These are phyloP conservation scores for Daldinia bambusicola DNA, from an alignment of 495 filamentous ascomycete species.

Conservation along the genomic window DNA sequence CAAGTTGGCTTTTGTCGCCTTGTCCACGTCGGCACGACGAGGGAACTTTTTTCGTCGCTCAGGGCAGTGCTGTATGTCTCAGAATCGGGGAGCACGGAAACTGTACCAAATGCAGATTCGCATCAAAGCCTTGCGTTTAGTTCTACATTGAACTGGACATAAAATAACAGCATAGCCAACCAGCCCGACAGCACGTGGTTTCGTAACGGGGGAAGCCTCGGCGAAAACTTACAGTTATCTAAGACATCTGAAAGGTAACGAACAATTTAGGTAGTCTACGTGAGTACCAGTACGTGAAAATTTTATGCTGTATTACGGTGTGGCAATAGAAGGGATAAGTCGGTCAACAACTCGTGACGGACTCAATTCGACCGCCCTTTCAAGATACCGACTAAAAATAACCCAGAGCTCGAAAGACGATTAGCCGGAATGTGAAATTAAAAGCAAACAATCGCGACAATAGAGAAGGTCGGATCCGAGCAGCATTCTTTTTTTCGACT, in stretches of 20 bases:
- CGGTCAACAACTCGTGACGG: neutral
- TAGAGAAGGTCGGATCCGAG: slow-evolving; percentile 1
- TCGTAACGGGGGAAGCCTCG: slow-evolving; percentile 13
- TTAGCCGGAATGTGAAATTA: neutral
- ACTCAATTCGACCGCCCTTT: neutral
- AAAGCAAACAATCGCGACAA: slow-evolving; percentile 18
- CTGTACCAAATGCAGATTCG: slow-evolving; percentile 18
- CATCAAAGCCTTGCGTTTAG: neutral
- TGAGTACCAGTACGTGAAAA: neutral
- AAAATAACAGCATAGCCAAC: neutral
- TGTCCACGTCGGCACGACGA: slow-evolving; percentile 27
- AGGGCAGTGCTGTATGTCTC: slow-evolving; percentile 27
- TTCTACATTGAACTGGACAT: neutral
- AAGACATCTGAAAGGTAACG: neutral
- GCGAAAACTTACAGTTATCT: slow-evolving; percentile 11
- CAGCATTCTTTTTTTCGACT: neutral
- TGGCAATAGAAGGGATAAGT: slow-evolving; percentile 3
- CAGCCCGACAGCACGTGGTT: slow-evolving; percentile 27
- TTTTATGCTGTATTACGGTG: neutral
- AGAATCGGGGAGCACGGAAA: slow-evolving; percentile 33
- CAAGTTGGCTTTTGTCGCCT: slow-evolving; percentile 15
- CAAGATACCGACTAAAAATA: neutral
- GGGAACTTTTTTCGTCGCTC: slow-evolving; percentile 34
- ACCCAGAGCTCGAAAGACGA: neutral
- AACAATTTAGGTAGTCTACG: too few relatives aligned